These are phyloP conservation scores for Tephrocybe sp. DNA, from an alignment of 768 basidiomycete genomes.

Conservation along the genomic window DNA sequence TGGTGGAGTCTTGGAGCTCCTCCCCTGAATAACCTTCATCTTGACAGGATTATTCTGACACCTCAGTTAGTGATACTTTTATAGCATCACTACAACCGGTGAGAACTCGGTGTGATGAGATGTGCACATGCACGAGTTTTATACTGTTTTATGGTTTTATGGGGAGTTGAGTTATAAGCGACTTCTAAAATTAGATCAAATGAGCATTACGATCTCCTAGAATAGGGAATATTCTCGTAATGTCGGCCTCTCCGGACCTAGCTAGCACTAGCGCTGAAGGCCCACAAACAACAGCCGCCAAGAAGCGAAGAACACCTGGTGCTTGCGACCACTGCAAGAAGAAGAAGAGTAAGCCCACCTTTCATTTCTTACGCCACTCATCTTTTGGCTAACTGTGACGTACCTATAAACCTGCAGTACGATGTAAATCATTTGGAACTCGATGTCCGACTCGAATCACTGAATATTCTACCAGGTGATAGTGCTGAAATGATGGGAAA, in stretches of 20 bases:
- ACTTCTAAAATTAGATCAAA: too few relatives aligned
- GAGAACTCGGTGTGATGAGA: too few relatives aligned
- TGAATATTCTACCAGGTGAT: slow-evolving; percentile 56
- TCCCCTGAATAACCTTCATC: too few relatives aligned
- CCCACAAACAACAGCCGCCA: slow-evolving; percentile 20
- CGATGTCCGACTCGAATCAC: slow-evolving; percentile 19
- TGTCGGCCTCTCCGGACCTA: slow-evolving; percentile 4
- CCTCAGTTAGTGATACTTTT: too few relatives aligned
- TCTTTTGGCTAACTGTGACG: background rate
- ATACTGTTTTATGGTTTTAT: too few relatives aligned
- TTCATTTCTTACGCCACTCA: background rate
- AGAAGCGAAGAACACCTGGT: slow-evolving; percentile 59
- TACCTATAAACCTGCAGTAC: too few relatives aligned
- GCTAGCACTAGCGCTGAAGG: background rate
- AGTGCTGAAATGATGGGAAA: slow-evolving; percentile 65
- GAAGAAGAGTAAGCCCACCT: slow-evolving; percentile 57
- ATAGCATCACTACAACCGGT: too few relatives aligned
- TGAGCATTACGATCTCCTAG: too few relatives aligned
- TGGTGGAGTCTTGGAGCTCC: too few relatives aligned
- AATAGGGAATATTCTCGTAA: background rate
- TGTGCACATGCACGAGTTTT: too few relatives aligned
- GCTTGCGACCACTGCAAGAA: slow-evolving; percentile 73
- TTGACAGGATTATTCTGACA: too few relatives aligned
- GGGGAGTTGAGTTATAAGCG: too few relatives aligned
- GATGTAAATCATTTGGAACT: slow-evolving; percentile 25